phyloP scores from a whole-genome alignment of 345 rosid species.

The Stellera chamaejasme region DNA sequence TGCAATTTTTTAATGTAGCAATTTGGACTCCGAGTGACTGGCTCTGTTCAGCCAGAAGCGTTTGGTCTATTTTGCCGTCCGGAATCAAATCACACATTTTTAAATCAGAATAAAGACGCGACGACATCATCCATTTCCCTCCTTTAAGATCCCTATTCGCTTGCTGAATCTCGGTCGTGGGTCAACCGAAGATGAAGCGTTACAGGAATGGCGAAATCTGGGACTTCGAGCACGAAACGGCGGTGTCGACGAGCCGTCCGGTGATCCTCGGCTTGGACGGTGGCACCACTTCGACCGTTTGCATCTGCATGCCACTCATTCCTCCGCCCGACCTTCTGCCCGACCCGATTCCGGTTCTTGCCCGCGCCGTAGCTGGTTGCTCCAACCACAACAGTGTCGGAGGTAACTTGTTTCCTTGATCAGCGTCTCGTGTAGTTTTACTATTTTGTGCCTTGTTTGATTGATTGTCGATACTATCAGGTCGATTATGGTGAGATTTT shows the following conservation, averaged over 20 bases:
- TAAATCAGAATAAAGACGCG: neutral
- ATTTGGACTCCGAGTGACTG: too few species aligned
- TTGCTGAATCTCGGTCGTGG: neutral
- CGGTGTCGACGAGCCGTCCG: slow-evolving; percentile 11
- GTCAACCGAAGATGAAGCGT: slow-evolving; percentile 34
- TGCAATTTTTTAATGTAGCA: too few species aligned
- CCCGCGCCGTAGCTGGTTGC: slow-evolving; percentile 65
- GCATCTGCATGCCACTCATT: slow-evolving; percentile 53
- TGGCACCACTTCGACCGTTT: slow-evolving; percentile 68
- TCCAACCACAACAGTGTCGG: slow-evolving; percentile 73
- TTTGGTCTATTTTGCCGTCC: slow-evolving; percentile 10
- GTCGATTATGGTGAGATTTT: neutral
- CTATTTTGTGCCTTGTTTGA: neutral
- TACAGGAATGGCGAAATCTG: slow-evolving; percentile 55
- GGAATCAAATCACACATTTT: neutral
- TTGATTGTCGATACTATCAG: neutral
- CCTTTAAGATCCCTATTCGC: neutral
- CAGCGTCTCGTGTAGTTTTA: neutral
- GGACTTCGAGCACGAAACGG: slow-evolving; percentile 49
- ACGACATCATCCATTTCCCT: neutral
- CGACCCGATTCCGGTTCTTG: slow-evolving; percentile 49
- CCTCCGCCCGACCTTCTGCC: slow-evolving; percentile 26
- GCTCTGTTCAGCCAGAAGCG: neutral
- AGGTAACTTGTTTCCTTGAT: slow-evolving; percentile 21
- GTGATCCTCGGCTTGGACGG: slow-evolving; percentile 70